Evolutionary conservation across 331 rosid species (phyloP), one percentile per base, ranked within the genome.

Genomic region (Prunus yedoensis): DNA sequence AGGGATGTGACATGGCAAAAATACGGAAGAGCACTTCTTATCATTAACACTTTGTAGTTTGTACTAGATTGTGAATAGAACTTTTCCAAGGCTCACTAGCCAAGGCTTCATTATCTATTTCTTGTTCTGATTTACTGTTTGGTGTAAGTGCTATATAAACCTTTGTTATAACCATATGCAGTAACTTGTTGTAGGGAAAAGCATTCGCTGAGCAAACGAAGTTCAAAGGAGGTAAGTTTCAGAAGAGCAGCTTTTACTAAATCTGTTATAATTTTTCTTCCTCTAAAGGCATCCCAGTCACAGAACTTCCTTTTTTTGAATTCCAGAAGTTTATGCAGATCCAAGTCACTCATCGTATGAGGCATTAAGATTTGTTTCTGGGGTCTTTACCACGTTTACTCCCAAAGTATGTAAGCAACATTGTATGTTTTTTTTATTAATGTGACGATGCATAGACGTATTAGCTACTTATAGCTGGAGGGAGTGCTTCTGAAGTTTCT

Each of bases 211-310:
- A 90, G 85, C 84, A 94, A 81, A 87, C 97, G 74, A 90, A 87
- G 75, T 94, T 94, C 81, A 74, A 81, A 83, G 96, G 97, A 94
- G 98, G 98, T 94, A 79, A 60, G 70, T 81, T 75, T 54, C 63
- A 38, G 54, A 61, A 60, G 65, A 1, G 32, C 4, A 75, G 78
- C 74, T 53, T 20, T 38, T 53, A 38, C 32, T 46, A 20, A 3
- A 6, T 38, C 9, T 2, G 12, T 17, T 71, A 35, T 12, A 3
- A 18, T 12, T 20, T 30, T 53, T 10, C 18, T 11, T 14, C 66
- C 13, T 17, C 50, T 46, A 0, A 50, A 50, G 17, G n/a, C 6
- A 50, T 50, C n/a, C 6, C 14, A 50, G 54, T 50, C 14, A 50
- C 54, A 50, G n/a, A 51, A 51, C 18, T 15, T 51, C 56, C 0